These are phyloP conservation scores for Alternaria brassicicola DNA, from an alignment of 2,329 filamentous ascomycete species.

Conservation along the genomic window DNA sequence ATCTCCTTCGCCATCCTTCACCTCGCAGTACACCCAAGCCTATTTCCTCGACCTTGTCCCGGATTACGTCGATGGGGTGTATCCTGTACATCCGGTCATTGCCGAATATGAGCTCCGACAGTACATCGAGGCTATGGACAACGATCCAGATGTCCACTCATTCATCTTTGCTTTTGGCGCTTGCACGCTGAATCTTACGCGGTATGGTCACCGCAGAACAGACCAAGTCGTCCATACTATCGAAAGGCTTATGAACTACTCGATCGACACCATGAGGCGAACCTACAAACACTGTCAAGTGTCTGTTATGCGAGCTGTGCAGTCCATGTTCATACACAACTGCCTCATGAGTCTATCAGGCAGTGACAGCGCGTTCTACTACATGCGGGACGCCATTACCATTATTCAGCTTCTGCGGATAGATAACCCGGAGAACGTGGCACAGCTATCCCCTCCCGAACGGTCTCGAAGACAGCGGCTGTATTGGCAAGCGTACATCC, in stretches of 20 bases:
- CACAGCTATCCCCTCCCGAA: slow-evolving; percentile 44
- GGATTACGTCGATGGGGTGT: slow-evolving; percentile 54
- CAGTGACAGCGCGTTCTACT: slow-evolving; percentile 57
- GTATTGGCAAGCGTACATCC: slow-evolving; percentile 64
- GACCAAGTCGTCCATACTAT: slow-evolving; percentile 42
- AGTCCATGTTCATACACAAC: slow-evolving; percentile 61
- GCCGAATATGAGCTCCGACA: slow-evolving; percentile 49
- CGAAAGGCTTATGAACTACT: slow-evolving; percentile 41
- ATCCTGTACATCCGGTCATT: slow-evolving; percentile 57
- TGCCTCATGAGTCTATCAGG: slow-evolving; percentile 58
- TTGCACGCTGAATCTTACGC: slow-evolving; percentile 54
- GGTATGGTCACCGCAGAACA: slow-evolving; percentile 41
- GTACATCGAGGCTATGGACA: slow-evolving; percentile 48
- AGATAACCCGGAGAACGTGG: slow-evolving; percentile 48
- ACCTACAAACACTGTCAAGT: slow-evolving; percentile 49
- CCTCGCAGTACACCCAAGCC: slow-evolving; percentile 27
- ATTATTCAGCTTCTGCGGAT: slow-evolving; percentile 49
- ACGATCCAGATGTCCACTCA: slow-evolving; percentile 47
- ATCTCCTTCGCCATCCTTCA: slow-evolving; percentile 25
- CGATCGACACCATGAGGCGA: slow-evolving; percentile 49
- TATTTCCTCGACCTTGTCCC: slow-evolving; percentile 55
- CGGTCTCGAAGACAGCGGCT: slow-evolving; percentile 55
- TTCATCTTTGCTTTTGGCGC: slow-evolving; percentile 56
- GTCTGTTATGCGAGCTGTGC: slow-evolving; percentile 56
- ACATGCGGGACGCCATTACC: slow-evolving; percentile 58